Evolutionary conservation across 345 rosid species (phyloP).

Genomic region (Citrus sp.): DNA sequence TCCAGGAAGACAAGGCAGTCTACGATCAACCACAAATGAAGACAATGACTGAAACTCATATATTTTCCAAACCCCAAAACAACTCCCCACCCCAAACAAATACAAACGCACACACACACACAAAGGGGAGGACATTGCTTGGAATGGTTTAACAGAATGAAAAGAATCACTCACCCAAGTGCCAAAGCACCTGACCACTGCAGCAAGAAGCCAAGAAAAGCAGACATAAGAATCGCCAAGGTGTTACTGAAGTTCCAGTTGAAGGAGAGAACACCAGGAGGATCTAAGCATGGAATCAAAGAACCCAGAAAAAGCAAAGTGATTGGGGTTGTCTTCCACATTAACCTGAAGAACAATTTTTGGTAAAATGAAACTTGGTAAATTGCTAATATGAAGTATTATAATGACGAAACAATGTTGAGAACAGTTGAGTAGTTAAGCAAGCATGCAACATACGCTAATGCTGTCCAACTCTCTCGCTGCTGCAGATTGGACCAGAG

Average conservation of each 20-base stretch:
- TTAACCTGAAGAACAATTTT: constrained; percentile 54
- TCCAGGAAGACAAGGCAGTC: not conserved
- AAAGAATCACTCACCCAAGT: constrained; percentile 65
- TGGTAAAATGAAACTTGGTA: not conserved
- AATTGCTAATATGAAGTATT: not conserved
- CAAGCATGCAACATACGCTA: constrained; percentile 59
- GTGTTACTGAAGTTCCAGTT: constrained; percentile 65
- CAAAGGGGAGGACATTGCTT: not conserved
- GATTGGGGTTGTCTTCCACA: constrained; percentile 98
- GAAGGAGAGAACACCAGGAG: constrained; percentile 77
- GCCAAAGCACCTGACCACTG: constrained; percentile 99
- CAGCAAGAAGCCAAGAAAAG: constrained; percentile 91
- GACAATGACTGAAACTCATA: not conserved
- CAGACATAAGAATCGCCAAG: constrained; percentile 59
- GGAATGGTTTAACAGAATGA: constrained; percentile 2
- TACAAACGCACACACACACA: no score
- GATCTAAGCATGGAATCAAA: constrained; percentile 87
- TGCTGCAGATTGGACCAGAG: constrained; percentile 95
- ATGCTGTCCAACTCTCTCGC: constrained; percentile 87
- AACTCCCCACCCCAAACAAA: no score
- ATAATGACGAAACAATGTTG: not conserved
- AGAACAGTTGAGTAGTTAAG: not conserved
- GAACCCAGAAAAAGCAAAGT: constrained; percentile 76
- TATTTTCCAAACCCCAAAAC: not conserved
- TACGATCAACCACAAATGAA: not conserved